Evolutionary conservation across 2,329 filamentous ascomycete species (phyloP).

Genomic region (Sarocladium oryzae): DNA sequence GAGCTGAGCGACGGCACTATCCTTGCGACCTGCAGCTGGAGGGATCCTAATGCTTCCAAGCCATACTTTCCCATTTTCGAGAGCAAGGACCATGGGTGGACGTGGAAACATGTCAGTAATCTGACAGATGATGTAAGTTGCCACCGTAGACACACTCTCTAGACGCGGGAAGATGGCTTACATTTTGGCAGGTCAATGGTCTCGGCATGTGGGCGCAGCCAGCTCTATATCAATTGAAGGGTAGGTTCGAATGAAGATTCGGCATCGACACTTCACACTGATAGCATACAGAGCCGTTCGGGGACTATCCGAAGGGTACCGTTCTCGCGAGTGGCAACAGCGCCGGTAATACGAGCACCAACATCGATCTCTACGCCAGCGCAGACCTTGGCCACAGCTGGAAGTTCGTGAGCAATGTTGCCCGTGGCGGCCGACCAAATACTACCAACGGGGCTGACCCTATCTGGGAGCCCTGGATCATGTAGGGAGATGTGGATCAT

Average conservation of each 20-base stretch:
- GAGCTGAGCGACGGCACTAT: conserved; percentile 36
- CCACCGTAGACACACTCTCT: too few relatives aligned
- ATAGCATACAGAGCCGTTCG: conserved; percentile 31
- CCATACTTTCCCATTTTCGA: conserved; percentile 48
- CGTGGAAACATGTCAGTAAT: conserved; percentile 55
- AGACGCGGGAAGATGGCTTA: too few relatives aligned
- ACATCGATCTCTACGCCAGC: conserved; percentile 63
- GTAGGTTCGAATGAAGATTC: conserved; percentile 15
- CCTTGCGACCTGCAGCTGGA: conserved; percentile 30
- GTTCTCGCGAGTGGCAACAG: conserved; percentile 54
- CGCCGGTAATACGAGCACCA: conserved; percentile 45
- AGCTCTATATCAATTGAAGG: conserved; percentile 55
- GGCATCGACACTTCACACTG: neutral
- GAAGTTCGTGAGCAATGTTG: conserved; percentile 60
- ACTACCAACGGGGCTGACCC: conserved; percentile 58
- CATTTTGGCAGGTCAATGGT: conserved; percentile 38
- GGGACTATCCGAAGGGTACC: conserved; percentile 52
- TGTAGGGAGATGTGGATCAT: conserved; percentile 20
- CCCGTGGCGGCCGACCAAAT: conserved; percentile 49
- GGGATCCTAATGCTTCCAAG: conserved; percentile 19
- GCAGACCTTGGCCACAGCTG: conserved; percentile 54
- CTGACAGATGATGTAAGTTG: conserved; percentile 46
- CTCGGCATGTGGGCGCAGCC: conserved; percentile 65
- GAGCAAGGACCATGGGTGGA: conserved; percentile 43
- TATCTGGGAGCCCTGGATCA: conserved; percentile 65